phyloP scores from a whole-genome alignment of 108 stramenopile species.

The Nitzschia palea region DNA sequence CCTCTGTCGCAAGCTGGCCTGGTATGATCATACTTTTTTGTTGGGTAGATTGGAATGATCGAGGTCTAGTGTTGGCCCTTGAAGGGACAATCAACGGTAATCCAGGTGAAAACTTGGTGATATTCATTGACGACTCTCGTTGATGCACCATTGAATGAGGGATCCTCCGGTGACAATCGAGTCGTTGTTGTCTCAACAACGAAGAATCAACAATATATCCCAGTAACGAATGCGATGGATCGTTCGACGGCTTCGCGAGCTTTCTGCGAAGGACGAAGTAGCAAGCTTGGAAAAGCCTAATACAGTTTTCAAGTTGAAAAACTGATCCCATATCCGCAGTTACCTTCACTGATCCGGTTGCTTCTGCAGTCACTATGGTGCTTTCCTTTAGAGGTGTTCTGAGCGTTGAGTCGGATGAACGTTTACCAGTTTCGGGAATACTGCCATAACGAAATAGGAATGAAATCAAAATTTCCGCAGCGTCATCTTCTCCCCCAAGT shows the following conservation, averaged over 20 bases:
- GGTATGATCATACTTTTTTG: too few species aligned
- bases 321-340: conserved; percentile 17
- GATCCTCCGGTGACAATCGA: neutral
- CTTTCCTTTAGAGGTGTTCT: neutral
- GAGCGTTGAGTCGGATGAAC: neutral
- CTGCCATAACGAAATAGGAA: conserved; percentile 59
- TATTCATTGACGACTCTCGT: too few species aligned
- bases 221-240: conserved; percentile 1
- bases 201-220: neutral
- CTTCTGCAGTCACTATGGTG: conserved; percentile 9
- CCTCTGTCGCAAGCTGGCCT: too few species aligned
- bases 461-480: conserved; percentile 44
- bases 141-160: too few species aligned
- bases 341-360: too few species aligned
- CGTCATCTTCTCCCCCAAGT: conserved; percentile 43
- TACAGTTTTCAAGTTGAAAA: conserved; percentile 27
- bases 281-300: conserved; percentile 19
- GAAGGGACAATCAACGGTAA: too few species aligned
- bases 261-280: neutral
- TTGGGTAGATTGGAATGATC: too few species aligned
- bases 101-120: too few species aligned
- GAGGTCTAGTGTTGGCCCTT: too few species aligned
- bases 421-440: neutral
- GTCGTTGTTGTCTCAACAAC: neutral
- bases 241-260: neutral